These are phyloP conservation scores for Russula griseocarnosa DNA, from an alignment of 768 basidiomycete genomes.

Conservation along the genomic window DNA sequence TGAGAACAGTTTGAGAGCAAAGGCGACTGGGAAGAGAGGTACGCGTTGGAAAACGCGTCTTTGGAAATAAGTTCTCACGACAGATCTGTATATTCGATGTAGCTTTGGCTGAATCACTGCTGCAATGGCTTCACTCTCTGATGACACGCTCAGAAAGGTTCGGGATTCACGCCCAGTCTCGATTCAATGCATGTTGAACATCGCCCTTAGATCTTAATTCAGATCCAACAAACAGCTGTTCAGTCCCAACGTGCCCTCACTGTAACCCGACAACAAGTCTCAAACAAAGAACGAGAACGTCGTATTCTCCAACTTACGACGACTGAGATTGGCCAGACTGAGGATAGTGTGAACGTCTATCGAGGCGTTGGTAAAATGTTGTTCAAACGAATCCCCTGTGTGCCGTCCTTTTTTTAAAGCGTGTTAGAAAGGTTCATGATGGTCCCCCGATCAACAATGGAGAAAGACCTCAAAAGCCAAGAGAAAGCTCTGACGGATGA, in stretches of 20 bases:
- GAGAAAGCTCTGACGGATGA: conserved; percentile 86
- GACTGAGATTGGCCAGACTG: conserved; percentile 69
- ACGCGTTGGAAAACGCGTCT: conserved; percentile 16
- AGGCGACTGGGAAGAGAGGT: background rate
- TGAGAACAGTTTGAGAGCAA: background rate
- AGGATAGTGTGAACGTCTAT: conserved; percentile 77
- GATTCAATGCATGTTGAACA: background rate
- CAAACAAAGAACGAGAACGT: conserved; percentile 82
- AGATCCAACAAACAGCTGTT: conserved; percentile 89
- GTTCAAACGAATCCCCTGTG: background rate
- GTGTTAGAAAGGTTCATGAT: conserved; percentile 73
- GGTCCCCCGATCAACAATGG: conserved; percentile 76
- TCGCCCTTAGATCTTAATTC: conserved; percentile 71
- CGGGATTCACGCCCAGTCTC: background rate
- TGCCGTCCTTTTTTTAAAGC: conserved; percentile 5
- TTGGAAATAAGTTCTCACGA: conserved; percentile 17
- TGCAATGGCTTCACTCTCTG: conserved; percentile 40
- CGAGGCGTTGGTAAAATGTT: conserved; percentile 97
- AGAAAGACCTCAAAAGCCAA: conserved; percentile 64
- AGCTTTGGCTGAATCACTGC: background rate
- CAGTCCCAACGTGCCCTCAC: conserved; percentile 78
- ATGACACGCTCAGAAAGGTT: conserved; percentile 82
- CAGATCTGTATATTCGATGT: background rate
- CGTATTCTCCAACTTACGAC: conserved; percentile 87
- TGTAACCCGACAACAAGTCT: conserved; percentile 67